Conservation (phyloP, 352 stramenopile species). For the Phytophthora fragariae region DNA sequence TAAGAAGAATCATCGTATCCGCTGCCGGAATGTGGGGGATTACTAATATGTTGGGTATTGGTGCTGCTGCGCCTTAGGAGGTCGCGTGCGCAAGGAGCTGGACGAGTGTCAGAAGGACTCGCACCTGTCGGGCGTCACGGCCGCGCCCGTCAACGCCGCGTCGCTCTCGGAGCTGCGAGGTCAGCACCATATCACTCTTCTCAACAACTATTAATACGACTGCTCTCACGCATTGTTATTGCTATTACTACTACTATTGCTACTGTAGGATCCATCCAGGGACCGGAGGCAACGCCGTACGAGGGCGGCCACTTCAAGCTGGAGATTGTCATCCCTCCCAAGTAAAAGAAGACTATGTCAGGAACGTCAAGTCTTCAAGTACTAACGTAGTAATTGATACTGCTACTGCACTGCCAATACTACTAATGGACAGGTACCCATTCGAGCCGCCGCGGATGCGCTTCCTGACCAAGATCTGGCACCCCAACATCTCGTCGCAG, state of each 20-base stretch:
- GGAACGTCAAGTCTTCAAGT: background rate
- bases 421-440: constrained; percentile 67
- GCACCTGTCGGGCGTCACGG: constrained; percentile 82
- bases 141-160: constrained; percentile 43
- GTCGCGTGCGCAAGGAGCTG: constrained; percentile 88
- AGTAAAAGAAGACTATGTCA: constrained; percentile 52
- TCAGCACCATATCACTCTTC: background rate
- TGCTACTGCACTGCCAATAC: background rate
- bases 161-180: constrained; percentile 48
- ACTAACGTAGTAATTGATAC: background rate
- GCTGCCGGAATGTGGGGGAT: too few relatives aligned
- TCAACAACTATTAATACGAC: background rate
- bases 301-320: constrained; percentile 91
- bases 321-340: constrained; percentile 94
- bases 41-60: too few relatives aligned
- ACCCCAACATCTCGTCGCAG: constrained; percentile 98
- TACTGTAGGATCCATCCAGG: constrained; percentile 50
- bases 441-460: constrained; percentile 96
- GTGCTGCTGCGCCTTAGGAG: constrained; percentile 32
- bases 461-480: constrained; percentile 96
- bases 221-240: background rate
- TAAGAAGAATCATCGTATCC: too few relatives aligned
- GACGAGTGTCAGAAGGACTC: constrained; percentile 89
- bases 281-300: constrained; percentile 87
- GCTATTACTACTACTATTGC: background rate